Base-by-base conservation (phyloP, 129 eudicot species). In the Tagetes patula region DNA sequence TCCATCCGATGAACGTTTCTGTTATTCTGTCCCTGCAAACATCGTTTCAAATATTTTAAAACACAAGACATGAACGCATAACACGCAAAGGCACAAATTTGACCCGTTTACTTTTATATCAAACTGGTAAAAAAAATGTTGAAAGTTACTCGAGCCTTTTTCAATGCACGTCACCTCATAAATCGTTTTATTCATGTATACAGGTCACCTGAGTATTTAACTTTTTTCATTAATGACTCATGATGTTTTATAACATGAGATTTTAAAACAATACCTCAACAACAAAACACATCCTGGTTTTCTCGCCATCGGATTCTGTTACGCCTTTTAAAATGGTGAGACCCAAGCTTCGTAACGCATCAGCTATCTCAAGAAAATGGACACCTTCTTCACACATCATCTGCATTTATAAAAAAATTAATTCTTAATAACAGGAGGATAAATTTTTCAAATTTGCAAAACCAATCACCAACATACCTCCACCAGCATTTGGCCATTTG, bases 1-100 rank as follows among this genome's bases (percentile, higher is more conserved):
- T 91, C 97, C 97, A 91, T 86, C 69, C 96, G 82, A 79, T 91
- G 97, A 81, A 88, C 68, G 77, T 77, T 88, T 85, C 96, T 80
- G 64, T 86, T 88, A 81, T 79, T 88, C 69, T 88, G 82, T 30
- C 88, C 91, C 91, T 85, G 72, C 75, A 78, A 69, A 45, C 50
- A 39, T 20, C 62, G 53, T 64, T 40, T 11, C 39, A 41, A 52
- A 62, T 43, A 10, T 3, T 14, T 78, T 41, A 31, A 12, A 70
- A 49, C 49, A 38, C 53, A 3, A 13, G 3, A 40, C 37, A 13
- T 1, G 60, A 43, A 6, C 61, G 45, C 36, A n/a, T 20, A 27
- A 27, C 4, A 12, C 3, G 55, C 4, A 49, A 5, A 54, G 0
- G 3, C 61, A 1, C 0, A 1, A 8, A 10, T 37, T 38, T 7